Evolutionary conservation across 352 stramenopile genomes (phyloP), one percentile per base, ranked within the genome.

Genomic region (Phytophthora agathidicida): DNA sequence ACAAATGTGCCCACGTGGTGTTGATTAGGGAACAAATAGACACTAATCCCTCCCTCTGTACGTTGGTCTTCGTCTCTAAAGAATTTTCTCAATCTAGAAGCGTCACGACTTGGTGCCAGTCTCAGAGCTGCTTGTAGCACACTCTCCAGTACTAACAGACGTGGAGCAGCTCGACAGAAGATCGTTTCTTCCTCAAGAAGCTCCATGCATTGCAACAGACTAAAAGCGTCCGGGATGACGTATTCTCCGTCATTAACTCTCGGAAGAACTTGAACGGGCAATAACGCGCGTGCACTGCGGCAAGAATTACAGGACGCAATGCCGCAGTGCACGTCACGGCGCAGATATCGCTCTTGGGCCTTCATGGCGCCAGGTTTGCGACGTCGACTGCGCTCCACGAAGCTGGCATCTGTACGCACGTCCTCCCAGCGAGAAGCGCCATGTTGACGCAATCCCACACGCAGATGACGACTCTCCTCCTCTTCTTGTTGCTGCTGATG

Each of bases 121-220:
- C 73, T 72, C 44, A 92, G 42, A 38, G 86, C 82, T 31, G 83
- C 67, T 28, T 80, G 64, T n/a, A 83, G 55, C 10, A 91, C 83
- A 9, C 76, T 91, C 62, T 93, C 73, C 41, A 95, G 58, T n/a
- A 95, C 71, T 16, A 93, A 60, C 22, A 93, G 31, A 45, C 86
- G 68, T 27, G 64, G 55, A 3, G 63, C 73, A 1, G 61, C 58
- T 14, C 50, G 49, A 19, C 45, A 60, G 27, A 95, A 87, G 35
- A 77, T 41, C 47, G 60, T 51, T 14, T 90, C 74, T 27, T 90
- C 72, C 32, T 91, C 75, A 13, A 93, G 54, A 13, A 95, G 67
- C 60, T 92, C 83, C 74, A 95, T 83, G 46, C 83, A 89, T 60
- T 89, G 80, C 37, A 91, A 32, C 38, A 95, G 46, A 33, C 71